Evolutionary conservation across 805 yeast species (phyloP).

Genomic region (Candida sonorensis): DNA sequence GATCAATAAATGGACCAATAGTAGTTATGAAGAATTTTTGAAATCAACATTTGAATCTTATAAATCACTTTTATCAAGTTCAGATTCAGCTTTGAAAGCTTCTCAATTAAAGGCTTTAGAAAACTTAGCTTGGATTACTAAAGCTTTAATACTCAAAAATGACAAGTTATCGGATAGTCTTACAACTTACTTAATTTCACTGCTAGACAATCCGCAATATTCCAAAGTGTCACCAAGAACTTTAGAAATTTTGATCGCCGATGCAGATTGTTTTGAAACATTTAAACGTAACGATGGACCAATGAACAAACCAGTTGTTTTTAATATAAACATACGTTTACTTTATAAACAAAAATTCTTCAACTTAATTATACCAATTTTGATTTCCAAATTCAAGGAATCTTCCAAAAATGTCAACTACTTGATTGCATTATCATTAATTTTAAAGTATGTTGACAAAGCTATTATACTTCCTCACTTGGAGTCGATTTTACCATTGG

Average conservation of each 20-base stretch:
- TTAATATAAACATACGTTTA: conserved; percentile 52
- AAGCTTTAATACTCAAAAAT: conserved; percentile 58
- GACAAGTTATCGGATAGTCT: conserved; percentile 32
- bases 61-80: neutral
- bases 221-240: conserved; percentile 44
- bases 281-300: conserved; percentile 26
- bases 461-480: conserved; percentile 61
- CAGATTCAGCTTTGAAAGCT: conserved; percentile 2
- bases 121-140: conserved; percentile 59
- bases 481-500: conserved; percentile 58
- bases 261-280: conserved; percentile 51
- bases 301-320: conserved; percentile 24
- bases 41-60: conserved; percentile 6
- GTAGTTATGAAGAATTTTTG: conserved; percentile 7
- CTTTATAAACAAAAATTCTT: conserved; percentile 81
- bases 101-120: conserved; percentile 37
- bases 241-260: conserved; percentile 61
- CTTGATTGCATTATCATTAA: conserved; percentile 58
- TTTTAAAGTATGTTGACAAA: conserved; percentile 59
- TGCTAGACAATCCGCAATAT: conserved; percentile 26
- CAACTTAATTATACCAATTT: conserved; percentile 46
- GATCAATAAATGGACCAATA: conserved; percentile 47
- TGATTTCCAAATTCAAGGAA: conserved; percentile 41
- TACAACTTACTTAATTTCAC: conserved; percentile 28
- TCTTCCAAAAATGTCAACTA: conserved; percentile 39